Base-by-base conservation (phyloP, 2,329 filamentous ascomycete genomes). In the Lachnellula occidentalis region DNA sequence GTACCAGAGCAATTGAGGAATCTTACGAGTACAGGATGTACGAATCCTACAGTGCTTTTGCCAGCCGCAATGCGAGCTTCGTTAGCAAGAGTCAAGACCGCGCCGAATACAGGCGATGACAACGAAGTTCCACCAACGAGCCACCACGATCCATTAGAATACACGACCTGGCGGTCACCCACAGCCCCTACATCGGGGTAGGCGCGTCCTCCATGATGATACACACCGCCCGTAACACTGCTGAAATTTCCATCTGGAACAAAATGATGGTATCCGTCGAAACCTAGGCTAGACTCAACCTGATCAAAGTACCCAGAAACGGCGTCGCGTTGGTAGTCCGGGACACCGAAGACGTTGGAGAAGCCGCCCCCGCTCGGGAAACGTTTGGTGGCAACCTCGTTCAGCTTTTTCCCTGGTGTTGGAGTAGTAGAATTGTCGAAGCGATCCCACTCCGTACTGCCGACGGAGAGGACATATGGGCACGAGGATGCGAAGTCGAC, bases 381-480 rank as follows among this genome's bases (percentile, higher is more conserved):
- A 34, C 65, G 68, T 43, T 68, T 63, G n/a, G 65, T 64, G 1
- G 63, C 59, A 57, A 56, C 53, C 47, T 56, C 60, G 11, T 60
- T 51, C 5, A 65, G 53, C 37, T 60, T 58, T 15, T 61, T 31
- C n/a, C 54, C 55, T 51, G 60, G 59, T 36, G 46, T 39, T 7
- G 67, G 64, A 50, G 66, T 58, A 12, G 60, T 64, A 3, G 59
- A 67, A 27, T 39, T 31, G 27, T 55, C 31, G 48, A 59, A 60
- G 15, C 54, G 52, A 37, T 62, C 60, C 60, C 58, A 62, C 43
- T 64, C 58, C 47, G 61, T 64, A 50, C 56, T 58, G 8, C 76
- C 76, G 2, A 78, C 74, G 3, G 73, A 67, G 0, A 75, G 73
- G 21, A 78, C 71, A 59, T 77, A 81, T 0, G 78, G 78, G 53